Percentiles rank a stretch among this genome's conserved stretches.
Conservation (phyloP, 2,329 filamentous ascomycete species). For the Colletotrichum orchidophilum region DNA sequence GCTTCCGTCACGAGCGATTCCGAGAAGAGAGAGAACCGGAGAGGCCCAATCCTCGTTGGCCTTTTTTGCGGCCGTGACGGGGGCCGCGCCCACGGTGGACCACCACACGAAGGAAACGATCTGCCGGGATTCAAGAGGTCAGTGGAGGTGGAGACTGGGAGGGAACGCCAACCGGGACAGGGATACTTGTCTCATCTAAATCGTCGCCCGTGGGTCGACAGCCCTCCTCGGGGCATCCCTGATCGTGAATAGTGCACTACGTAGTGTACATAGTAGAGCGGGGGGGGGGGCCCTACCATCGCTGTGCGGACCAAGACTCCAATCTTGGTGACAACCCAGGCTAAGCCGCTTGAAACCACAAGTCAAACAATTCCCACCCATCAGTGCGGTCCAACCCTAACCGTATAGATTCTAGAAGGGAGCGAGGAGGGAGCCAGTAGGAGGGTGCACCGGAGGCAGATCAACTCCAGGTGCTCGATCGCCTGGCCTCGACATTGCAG, state of each 20-base stretch:
- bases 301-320: constrained; percentile 17
- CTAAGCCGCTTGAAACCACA: constrained; percentile 14
- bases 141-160: too few species aligned
- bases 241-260: background rate
- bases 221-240: background rate
- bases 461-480: background rate
- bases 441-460: too few species aligned
- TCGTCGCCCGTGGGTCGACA: constrained; percentile 18
- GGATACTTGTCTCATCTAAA: constrained; percentile 30
- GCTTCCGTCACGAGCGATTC: background rate
- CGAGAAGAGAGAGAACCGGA: background rate
- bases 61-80: background rate
- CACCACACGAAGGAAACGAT: constrained; percentile 18
- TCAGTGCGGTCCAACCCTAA: constrained; percentile 11
- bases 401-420: background rate
- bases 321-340: constrained; percentile 22
- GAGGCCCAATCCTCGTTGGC: constrained; percentile 3
- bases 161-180: background rate
- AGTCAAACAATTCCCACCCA: constrained; percentile 18
- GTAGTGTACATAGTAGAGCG: too few species aligned
- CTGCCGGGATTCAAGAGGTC: constrained; percentile 30
- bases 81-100: background rate
- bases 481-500: background rate
- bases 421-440: background rate
- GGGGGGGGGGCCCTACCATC: background rate